Percentiles rank a stretch among this genome's conserved stretches.
These are phyloP conservation scores for Helicostylum pulchrum DNA, from an alignment of 192 early-diverging fungal species.

Conservation along the genomic window DNA sequence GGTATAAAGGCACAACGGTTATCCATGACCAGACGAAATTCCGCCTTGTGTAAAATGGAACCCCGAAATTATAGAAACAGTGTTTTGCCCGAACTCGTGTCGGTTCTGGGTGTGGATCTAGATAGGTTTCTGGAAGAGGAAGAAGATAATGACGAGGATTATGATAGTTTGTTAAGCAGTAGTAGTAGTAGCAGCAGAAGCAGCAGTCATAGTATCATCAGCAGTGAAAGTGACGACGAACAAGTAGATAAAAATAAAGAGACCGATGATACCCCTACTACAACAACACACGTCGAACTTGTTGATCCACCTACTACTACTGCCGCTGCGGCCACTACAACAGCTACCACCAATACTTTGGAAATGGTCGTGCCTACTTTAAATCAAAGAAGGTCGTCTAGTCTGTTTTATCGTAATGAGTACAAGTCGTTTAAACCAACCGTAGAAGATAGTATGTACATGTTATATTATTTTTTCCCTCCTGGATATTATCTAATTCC, in stretches of 20 bases:
- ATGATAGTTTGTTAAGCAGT: too few relatives aligned
- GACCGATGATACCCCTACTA: background rate
- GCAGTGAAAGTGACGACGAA: conserved; percentile 26
- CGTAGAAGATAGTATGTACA: background rate
- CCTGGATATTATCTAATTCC: too few relatives aligned
- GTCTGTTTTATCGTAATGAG: conserved; percentile 15
- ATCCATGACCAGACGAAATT: conserved; percentile 26
- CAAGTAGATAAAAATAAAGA: background rate
- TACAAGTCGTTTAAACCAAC: background rate
- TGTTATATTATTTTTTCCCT: too few relatives aligned
- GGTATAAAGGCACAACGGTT: conserved; percentile 37
- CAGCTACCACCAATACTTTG: background rate
- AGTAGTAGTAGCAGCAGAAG: background rate
- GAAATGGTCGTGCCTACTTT: background rate
- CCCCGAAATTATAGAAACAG: conserved; percentile 32
- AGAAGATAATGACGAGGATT: conserved; percentile 26
- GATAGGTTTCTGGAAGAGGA: conserved; percentile 34
- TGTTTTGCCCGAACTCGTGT: conserved; percentile 38
- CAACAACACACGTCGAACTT: background rate
- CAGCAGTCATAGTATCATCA: background rate
- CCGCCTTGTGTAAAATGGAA: conserved; percentile 17
- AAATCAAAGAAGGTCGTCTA: conserved; percentile 12
- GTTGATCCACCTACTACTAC: background rate
- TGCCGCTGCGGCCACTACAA: too few relatives aligned
- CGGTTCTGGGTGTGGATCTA: conserved; percentile 36